phyloP scores from a whole-genome alignment of 306 rosid genomes.

The Glycine tomentella region DNA sequence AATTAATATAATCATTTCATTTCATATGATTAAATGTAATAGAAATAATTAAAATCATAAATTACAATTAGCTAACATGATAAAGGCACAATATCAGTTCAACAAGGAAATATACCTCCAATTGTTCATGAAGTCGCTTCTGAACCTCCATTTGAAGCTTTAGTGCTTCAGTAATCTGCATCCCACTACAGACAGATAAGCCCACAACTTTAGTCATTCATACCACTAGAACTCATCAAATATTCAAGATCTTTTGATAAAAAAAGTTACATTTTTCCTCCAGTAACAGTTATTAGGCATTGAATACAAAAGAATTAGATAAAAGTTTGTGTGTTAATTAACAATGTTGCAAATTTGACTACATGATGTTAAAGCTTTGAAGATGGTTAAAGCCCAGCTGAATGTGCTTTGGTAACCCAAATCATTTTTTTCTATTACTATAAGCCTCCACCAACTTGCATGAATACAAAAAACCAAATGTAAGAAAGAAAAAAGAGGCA shows the following conservation, averaged over 20 bases:
- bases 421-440: neutral
- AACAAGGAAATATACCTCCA: slow-evolving; percentile 72
- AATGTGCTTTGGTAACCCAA: neutral
- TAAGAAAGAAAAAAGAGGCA: neutral
- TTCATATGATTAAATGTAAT: slow-evolving; percentile 29
- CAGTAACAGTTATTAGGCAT: slow-evolving; percentile 5
- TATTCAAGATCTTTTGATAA: slow-evolving; percentile 22
- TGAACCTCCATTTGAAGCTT: slow-evolving; percentile 99
- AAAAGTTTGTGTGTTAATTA: neutral
- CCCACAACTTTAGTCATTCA: slow-evolving; percentile 8
- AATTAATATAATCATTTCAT: neutral
- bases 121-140: slow-evolving; percentile 96
- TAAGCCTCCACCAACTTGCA: slow-evolving; percentile 39
- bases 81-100: slow-evolving; percentile 31
- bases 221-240: slow-evolving; percentile 30
- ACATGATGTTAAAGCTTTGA: slow-evolving; percentile 1
- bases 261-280: slow-evolving; percentile 6
- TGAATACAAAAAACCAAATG: slow-evolving; percentile 28
- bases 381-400: slow-evolving; percentile 9
- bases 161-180: slow-evolving; percentile 95
- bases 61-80: slow-evolving; percentile 22
- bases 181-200: slow-evolving; percentile 69
- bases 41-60: neutral
- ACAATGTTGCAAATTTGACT: neutral
- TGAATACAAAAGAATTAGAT: slow-evolving; percentile 2